Conservation (phyloP, 352 stramenopile species). For the Plasmopara muralis region DNA sequence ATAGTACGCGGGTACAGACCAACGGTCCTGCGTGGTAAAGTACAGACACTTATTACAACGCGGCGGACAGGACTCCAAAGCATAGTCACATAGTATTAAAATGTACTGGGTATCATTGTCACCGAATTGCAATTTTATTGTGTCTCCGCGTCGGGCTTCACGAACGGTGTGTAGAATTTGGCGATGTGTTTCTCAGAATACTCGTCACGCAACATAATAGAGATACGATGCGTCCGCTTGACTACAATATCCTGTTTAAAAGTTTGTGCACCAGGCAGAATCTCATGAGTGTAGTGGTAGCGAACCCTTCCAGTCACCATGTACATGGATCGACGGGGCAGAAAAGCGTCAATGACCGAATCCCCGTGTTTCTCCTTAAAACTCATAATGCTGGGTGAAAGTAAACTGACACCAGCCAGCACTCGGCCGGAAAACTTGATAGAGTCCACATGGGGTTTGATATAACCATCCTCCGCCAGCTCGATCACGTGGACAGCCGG, state of each 20-base stretch:
- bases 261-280: constrained; percentile 53
- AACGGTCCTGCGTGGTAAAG: too few species aligned
- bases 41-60: too few species aligned
- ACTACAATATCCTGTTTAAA: constrained; percentile 51
- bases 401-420: constrained; percentile 64
- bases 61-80: too few species aligned
- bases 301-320: constrained; percentile 80
- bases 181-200: constrained; percentile 38
- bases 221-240: constrained; percentile 70
- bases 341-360: constrained; percentile 55
- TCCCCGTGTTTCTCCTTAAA: constrained; percentile 77
- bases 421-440: constrained; percentile 84
- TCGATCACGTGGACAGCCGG: constrained; percentile 80
- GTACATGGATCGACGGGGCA: constrained; percentile 78
- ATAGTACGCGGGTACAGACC: too few species aligned
- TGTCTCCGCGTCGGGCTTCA: constrained; percentile 12
- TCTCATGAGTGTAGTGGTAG: constrained; percentile 85
- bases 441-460: constrained; percentile 80
- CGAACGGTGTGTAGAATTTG: constrained; percentile 32
- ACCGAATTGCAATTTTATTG: constrained; percentile 14
- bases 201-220: constrained; percentile 77
- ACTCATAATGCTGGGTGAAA: constrained; percentile 79
- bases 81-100: constrained; percentile 23
- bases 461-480: constrained; percentile 73
- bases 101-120: constrained; percentile 13